Evolutionary conservation across 768 basidiomycete genomes (phyloP).

Genomic region (Suillus ampliporus): DNA sequence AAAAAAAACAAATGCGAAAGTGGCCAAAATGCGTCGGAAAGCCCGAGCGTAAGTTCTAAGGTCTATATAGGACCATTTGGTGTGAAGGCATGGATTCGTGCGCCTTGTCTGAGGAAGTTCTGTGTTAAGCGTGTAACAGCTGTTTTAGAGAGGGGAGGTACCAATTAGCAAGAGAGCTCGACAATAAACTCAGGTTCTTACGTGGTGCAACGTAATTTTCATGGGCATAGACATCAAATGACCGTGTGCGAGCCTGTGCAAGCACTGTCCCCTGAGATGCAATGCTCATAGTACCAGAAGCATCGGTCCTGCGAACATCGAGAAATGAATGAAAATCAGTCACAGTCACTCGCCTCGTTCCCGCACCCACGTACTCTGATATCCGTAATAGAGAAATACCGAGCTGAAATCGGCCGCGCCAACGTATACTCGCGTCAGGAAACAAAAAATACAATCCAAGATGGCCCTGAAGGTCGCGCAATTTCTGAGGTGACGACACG

Average conservation of each 20-base stretch:
- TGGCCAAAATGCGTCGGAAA: constrained; percentile 13
- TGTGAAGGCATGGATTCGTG: constrained; percentile 59
- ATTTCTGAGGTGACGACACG: constrained; percentile 79
- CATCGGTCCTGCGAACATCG: constrained; percentile 48
- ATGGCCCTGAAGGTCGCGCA: constrained; percentile 82
- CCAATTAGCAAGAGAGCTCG: constrained; percentile 20
- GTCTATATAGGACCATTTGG: constrained; percentile 42
- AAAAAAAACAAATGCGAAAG: constrained; percentile 14
- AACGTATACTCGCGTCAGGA: constrained; percentile 87
- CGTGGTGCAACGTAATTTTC: constrained; percentile 79
- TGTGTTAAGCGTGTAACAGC: constrained; percentile 60
- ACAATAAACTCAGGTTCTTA: constrained; percentile 48
- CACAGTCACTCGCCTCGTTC: constrained; percentile 16
- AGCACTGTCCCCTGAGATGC: constrained; percentile 68
- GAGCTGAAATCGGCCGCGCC: constrained; percentile 77
- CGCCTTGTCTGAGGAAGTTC: constrained; percentile 62
- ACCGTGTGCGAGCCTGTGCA: constrained; percentile 70
- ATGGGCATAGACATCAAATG: constrained; percentile 81
- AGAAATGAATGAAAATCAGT: constrained; percentile 24
- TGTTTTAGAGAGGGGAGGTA: constrained; percentile 19
- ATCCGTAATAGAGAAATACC: constrained; percentile 75
- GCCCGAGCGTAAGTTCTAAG: constrained; percentile 28
- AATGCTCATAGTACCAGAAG: constrained; percentile 53
- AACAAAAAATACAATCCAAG: constrained; percentile 89
- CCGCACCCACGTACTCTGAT: constrained; percentile 62